Base-by-base conservation (phyloP, 2,329 filamentous ascomycete genomes). In the Verticillium zaregamsianum region DNA sequence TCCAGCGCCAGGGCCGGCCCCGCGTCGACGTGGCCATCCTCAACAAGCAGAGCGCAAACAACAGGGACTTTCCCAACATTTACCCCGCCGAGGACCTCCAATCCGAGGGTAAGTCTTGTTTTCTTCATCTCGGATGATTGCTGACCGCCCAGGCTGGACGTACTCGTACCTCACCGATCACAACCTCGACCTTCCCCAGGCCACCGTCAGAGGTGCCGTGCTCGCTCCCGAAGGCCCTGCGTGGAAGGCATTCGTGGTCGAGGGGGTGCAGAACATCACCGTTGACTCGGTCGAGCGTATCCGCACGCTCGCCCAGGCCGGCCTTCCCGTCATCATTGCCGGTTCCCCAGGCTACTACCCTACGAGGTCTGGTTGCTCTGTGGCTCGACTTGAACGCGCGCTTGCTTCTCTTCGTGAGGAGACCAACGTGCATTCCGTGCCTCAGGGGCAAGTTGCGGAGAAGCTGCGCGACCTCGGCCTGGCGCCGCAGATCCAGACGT, bases 101-200 rank as follows among this genome's bases (percentile, higher is more conserved):
- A 7, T 32, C 32, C 33, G 56, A 35, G 3, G 56, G 56, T 39
- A 23, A 39, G 9, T 7, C 15, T 3, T n/a, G 8, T 9, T 54
- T 4, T 15, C 14, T 12, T 55, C 14, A 4, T 11, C 23, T 55
- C 28, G 32, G 5, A 32, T 32, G 17, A 31, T 55, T 14, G 12
- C 12, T 40, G 37, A 40, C 37, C 37, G 15, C 14, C 8, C 59
- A 73, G 76, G 77, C 0, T 79, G 71, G 62, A 72, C 76, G 0
- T 81, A 80, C 62, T 74, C 76, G 12, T 82, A 82, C 62, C 68
- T 82, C 0, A 73, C 71, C 3, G 76, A 79, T 0, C 75, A 77
- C 23, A 82, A 81, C 59, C 75, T 83, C 31, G 68, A 61, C 1
- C 72, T 78, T 0, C 70, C 74, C 0, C 62, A 73, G 12, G 79